Conservation (phyloP, 2,329 filamentous ascomycete species). For the Phialophora verrucosa region DNA sequence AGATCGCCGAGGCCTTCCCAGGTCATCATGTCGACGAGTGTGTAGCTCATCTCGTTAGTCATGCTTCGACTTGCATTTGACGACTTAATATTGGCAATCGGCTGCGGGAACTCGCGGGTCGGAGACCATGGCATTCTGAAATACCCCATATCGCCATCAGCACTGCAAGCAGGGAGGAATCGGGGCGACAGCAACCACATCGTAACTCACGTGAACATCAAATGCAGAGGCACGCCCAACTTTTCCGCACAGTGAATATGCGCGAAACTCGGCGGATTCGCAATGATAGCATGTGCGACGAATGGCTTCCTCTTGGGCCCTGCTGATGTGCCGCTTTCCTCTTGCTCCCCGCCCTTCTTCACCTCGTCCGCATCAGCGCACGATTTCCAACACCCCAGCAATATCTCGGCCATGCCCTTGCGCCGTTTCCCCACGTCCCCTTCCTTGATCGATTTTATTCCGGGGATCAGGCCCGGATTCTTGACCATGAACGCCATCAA, state of each 20-base stretch:
- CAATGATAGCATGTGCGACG: slow-evolving; percentile 86
- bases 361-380: slow-evolving; percentile 78
- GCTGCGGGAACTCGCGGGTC: slow-evolving; percentile 83
- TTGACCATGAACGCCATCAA: slow-evolving; percentile 93
- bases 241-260: slow-evolving; percentile 81
- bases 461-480: slow-evolving; percentile 83
- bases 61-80: slow-evolving; percentile 75
- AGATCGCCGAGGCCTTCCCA: slow-evolving; percentile 92
- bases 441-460: slow-evolving; percentile 74
- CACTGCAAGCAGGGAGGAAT: not conserved
- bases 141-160: not conserved
- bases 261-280: slow-evolving; percentile 79
- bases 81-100: slow-evolving; percentile 79
- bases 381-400: slow-evolving; percentile 85
- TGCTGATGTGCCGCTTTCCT: slow-evolving; percentile 43
- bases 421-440: slow-evolving; percentile 78
- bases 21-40: slow-evolving; percentile 86
- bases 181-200: slow-evolving; percentile 66
- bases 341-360: slow-evolving; percentile 56
- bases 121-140: slow-evolving; percentile 86
- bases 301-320: slow-evolving; percentile 63
- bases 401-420: slow-evolving; percentile 76
- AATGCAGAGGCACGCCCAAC: slow-evolving; percentile 74
- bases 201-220: slow-evolving; percentile 88
- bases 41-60: slow-evolving; percentile 83